A percentile compares a stretch with the other conserved stretches of the same genome.
phyloP scores from a whole-genome alignment of 139 green algal genomes.

The Volvox africanus region DNA sequence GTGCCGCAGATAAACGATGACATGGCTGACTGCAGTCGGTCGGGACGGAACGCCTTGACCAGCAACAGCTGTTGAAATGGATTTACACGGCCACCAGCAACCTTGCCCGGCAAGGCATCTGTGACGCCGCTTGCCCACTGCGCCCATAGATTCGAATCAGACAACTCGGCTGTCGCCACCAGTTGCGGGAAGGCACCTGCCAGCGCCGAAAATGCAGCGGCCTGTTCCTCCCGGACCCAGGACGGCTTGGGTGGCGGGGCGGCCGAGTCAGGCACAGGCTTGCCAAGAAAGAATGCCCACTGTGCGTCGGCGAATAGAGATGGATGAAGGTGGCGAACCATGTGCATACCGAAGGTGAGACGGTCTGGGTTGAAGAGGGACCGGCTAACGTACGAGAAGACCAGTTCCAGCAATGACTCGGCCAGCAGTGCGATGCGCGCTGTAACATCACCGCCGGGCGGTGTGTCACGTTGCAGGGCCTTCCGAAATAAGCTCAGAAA shows the following conservation, averaged over 20 bases:
- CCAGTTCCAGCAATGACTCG: conserved; percentile 68
- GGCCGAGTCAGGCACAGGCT: conserved; percentile 47
- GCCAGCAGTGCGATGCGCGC: conserved; percentile 69
- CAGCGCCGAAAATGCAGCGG: conserved; percentile 58
- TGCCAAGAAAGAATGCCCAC: conserved; percentile 75
- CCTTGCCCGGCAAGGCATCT: conserved; percentile 36
- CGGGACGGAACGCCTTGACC: conserved; percentile 71
- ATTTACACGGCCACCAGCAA: conserved; percentile 36
- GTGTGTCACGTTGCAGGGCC: conserved; percentile 53
- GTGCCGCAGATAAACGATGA: conserved; percentile 59
- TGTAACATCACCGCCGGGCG: conserved; percentile 52
- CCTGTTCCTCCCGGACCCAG: conserved; percentile 67
- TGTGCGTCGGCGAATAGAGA: conserved; percentile 64
- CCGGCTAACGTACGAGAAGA: conserved; percentile 73
- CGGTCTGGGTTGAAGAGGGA: conserved; percentile 84
- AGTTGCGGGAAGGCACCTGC: conserved; percentile 65
- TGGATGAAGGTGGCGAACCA: conserved; percentile 63
- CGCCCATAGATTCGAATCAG: conserved; percentile 66
- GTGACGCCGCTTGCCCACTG: conserved; percentile 62
- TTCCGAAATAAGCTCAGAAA: conserved; percentile 75
- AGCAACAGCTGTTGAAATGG: conserved; percentile 76
- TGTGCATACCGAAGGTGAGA: conserved; percentile 84
- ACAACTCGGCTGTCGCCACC: conserved; percentile 56
- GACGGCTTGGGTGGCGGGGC: conserved; percentile 35
- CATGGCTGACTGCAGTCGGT: conserved; percentile 73